These are phyloP conservation scores for Cnidoscolus chayamansa DNA, from an alignment of 441 rosid genomes.

Conservation along the genomic window DNA sequence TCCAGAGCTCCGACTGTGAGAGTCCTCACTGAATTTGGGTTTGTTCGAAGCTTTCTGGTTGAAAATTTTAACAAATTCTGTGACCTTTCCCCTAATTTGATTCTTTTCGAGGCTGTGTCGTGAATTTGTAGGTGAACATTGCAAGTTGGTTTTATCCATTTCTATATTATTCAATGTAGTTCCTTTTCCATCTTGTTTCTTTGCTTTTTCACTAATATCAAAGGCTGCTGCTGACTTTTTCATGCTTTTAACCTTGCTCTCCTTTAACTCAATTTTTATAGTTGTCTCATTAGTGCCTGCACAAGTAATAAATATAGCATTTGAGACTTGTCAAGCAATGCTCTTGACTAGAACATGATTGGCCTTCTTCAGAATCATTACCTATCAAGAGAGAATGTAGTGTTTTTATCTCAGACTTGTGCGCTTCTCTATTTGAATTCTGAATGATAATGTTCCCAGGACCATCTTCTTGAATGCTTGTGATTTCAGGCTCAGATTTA, in stretches of 20 bases:
- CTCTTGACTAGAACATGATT: slow-evolving; percentile 10
- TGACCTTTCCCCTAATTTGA: slow-evolving; percentile 61
- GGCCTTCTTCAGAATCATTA: slow-evolving; percentile 33
- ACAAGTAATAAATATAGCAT: slow-evolving; percentile 11
- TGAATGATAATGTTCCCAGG: slow-evolving; percentile 5
- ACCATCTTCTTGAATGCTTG: slow-evolving; percentile 13
- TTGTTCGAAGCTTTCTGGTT: slow-evolving; percentile 51
- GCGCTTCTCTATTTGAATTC: slow-evolving; percentile 22
- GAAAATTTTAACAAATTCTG: slow-evolving; percentile 71
- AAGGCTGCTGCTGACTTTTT: slow-evolving; percentile 26
- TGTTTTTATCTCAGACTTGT: slow-evolving; percentile 36
- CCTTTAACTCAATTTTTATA: slow-evolving; percentile 31
- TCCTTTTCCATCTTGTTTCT: slow-evolving; percentile 41
- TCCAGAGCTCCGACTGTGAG: slow-evolving; percentile 41
- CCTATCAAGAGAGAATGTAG: slow-evolving; percentile 29
- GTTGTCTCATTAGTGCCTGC: slow-evolving; percentile 43
- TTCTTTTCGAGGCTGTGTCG: slow-evolving; percentile 35
- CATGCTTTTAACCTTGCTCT: slow-evolving; percentile 36
- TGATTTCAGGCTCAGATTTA: slow-evolving; percentile 13
- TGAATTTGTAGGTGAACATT: slow-evolving; percentile 29
- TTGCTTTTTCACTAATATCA: slow-evolving; percentile 34
- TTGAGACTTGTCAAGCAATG: slow-evolving; percentile 7
- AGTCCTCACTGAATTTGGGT: slow-evolving; percentile 23
- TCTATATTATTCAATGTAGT: slow-evolving; percentile 23
- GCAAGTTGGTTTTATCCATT: slow-evolving; percentile 32